Evolutionary conservation across 306 rosid genomes (phyloP).

Genomic region (Cajanus cajan): DNA sequence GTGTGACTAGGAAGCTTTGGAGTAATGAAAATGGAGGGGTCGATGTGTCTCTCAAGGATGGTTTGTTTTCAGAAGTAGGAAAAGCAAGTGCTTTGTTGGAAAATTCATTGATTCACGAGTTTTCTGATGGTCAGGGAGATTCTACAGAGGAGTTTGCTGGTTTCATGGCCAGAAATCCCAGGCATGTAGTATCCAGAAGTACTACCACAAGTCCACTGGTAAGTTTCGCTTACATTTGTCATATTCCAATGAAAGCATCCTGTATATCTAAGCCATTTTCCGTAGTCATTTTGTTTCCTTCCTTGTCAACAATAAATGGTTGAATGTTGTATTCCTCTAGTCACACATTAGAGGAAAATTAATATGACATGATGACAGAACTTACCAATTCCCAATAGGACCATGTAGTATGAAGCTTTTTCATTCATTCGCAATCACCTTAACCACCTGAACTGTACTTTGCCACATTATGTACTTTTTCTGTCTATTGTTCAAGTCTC

Average conservation of each 20-base stretch:
- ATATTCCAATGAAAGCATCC: background rate
- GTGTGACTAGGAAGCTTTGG: slow-evolving; percentile 77
- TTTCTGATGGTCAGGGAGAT: slow-evolving; percentile 30
- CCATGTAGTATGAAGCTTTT: background rate
- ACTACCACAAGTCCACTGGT: slow-evolving; percentile 70
- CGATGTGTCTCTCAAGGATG: slow-evolving; percentile 84
- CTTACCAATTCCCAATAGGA: background rate
- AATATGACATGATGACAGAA: background rate
- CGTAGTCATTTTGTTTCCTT: background rate
- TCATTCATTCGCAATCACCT: background rate
- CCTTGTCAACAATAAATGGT: background rate
- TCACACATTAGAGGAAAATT: background rate
- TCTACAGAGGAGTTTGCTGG: slow-evolving; percentile 54
- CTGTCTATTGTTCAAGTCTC: too few species aligned
- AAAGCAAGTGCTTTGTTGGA: slow-evolving; percentile 35
- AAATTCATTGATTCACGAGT: slow-evolving; percentile 32
- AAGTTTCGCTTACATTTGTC: slow-evolving; percentile 31
- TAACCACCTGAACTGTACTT: too few species aligned
- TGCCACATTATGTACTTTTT: too few species aligned
- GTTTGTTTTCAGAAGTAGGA: slow-evolving; percentile 53
- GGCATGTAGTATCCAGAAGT: slow-evolving; percentile 53
- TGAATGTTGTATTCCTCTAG: background rate
- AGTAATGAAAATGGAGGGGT: slow-evolving; percentile 64
- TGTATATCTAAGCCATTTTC: background rate
- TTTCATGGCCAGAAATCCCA: slow-evolving; percentile 48